phyloP scores from a whole-genome alignment of 331 rosid genomes.

The Prunus yedoensis region DNA sequence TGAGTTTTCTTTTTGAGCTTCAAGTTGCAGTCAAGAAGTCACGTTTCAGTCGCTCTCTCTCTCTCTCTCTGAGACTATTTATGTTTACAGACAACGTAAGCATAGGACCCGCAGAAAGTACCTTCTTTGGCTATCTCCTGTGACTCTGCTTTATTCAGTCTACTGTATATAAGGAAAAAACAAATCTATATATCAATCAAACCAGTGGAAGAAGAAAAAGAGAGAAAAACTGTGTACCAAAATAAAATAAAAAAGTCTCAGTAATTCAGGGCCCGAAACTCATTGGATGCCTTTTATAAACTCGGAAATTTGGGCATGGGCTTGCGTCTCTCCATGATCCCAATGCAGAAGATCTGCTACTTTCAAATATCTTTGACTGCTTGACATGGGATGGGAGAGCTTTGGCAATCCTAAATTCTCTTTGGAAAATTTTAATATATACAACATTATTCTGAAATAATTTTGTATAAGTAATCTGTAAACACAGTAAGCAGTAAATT shows the following conservation, averaged over 20 bases:
- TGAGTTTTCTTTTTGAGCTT: constrained; percentile 3
- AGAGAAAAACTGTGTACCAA: neutral
- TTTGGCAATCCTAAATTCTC: no score
- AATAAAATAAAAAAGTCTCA: neutral
- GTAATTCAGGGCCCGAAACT: neutral
- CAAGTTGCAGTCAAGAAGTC: constrained; percentile 4
- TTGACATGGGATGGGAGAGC: no score
- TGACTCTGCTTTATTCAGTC: neutral
- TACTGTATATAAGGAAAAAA: neutral
- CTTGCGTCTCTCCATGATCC: neutral
- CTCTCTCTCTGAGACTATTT: neutral
- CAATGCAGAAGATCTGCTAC: neutral
- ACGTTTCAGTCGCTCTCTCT: neutral
- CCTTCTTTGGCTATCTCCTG: neutral
- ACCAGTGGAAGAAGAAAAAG: no score
- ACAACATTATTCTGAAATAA: no score
- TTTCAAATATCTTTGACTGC: no score
- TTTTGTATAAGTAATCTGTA: no score
- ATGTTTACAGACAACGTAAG: neutral
- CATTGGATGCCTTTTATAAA: constrained; percentile 9
- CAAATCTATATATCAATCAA: no score
- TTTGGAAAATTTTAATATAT: no score
- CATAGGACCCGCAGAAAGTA: neutral
- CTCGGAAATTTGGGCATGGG: neutral
- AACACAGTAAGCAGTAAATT: neutral